Conservation (phyloP, 495 filamentous ascomycete species). For the Glutinoglossum americanum region DNA sequence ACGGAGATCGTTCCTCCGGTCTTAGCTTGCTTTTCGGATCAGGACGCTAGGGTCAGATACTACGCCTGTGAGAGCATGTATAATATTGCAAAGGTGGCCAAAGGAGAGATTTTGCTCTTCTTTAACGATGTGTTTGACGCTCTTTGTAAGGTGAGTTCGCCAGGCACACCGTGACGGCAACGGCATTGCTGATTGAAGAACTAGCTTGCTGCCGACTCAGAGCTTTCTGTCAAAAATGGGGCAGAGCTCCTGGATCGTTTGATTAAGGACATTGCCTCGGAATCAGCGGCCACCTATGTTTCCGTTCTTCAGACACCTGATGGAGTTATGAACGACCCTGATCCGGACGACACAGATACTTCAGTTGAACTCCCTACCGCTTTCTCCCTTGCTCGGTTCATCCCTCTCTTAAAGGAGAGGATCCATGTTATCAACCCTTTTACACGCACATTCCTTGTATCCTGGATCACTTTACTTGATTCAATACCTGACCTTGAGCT, state of each 20-base stretch:
- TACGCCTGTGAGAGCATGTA: conserved; percentile 99
- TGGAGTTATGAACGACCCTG: conserved; percentile 23
- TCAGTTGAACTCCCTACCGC: conserved; percentile 51
- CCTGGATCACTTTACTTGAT: conserved; percentile 87
- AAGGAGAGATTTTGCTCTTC: conserved; percentile 86
- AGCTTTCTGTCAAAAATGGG: conserved; percentile 94
- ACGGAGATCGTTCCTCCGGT: conserved; percentile 90
- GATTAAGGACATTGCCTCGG: conserved; percentile 93
- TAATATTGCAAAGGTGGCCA: conserved; percentile 97
- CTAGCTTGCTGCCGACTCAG: conserved; percentile 85
- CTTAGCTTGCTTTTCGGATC: conserved; percentile 93
- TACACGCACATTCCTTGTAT: conserved; percentile 83
- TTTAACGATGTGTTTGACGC: conserved; percentile 98
- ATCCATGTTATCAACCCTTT: conserved; percentile 89
- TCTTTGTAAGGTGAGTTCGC: conserved; percentile 58
- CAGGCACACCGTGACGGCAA: background rate
- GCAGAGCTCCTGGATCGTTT: conserved; percentile 90
- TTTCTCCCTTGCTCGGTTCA: conserved; percentile 80
- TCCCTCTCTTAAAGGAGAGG: conserved; percentile 78
- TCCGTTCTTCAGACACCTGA: conserved; percentile 51
- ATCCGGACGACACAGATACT: conserved; percentile 24
- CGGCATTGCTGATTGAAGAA: background rate
- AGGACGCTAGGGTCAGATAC: conserved; percentile 94
- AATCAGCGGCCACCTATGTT: conserved; percentile 88
- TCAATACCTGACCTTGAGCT: conserved; percentile 95